A percentile compares a stretch with the other conserved stretches of the same genome.
phyloP scores from a whole-genome alignment of 1,139 yeast genomes.

The Geotrichum europaeum region DNA sequence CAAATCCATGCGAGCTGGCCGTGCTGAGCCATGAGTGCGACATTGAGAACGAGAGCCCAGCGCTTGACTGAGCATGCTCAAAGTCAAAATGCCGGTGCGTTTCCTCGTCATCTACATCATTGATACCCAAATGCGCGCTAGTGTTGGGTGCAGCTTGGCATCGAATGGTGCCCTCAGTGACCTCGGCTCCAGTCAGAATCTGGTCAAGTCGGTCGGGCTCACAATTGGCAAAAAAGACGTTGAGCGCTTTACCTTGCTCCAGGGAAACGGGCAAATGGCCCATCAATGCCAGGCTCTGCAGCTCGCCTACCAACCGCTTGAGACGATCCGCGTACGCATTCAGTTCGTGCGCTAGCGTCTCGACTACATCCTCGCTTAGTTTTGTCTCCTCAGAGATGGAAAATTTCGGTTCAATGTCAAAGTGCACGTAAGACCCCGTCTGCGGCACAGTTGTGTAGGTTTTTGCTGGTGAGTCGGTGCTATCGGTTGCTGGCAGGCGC shows the following conservation, averaged over 20 bases:
- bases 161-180: conserved; percentile 29
- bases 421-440: conserved; percentile 30
- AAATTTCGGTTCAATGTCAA: conserved; percentile 31
- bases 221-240: conserved; percentile 37
- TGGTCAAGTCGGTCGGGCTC: conserved; percentile 30
- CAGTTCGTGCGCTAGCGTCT: conserved; percentile 24
- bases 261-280: conserved; percentile 36
- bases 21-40: neutral
- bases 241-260: conserved; percentile 27
- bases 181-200: conserved; percentile 32
- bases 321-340: conserved; percentile 25
- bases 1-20: neutral
- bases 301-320: conserved; percentile 26
- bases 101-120: neutral
- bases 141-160: neutral
- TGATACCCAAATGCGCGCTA: neutral
- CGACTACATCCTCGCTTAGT: conserved; percentile 26
- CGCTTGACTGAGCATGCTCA: neutral
- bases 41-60: neutral
- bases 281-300: conserved; percentile 29
- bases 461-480: neutral
- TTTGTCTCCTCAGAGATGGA: conserved; percentile 25
- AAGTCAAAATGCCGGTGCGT: neutral
- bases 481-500: neutral
- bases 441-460: neutral